Percentiles rank a stretch among this genome's conserved stretches.
phyloP scores from a whole-genome alignment of 768 basidiomycete species.

The Strobilomyces echinocephalus region DNA sequence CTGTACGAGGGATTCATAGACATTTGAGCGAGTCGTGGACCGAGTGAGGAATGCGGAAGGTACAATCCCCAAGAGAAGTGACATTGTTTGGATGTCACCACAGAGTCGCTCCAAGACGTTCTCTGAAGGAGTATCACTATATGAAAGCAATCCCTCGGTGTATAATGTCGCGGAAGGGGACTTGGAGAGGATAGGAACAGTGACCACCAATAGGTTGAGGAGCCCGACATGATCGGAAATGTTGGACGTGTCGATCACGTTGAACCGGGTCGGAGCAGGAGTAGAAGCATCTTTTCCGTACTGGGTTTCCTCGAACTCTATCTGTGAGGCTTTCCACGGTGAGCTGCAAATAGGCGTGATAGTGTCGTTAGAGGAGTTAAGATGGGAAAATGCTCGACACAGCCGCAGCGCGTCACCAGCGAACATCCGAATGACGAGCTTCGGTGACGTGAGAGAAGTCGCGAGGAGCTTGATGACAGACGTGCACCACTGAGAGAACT shows the following conservation, averaged over 20 bases:
- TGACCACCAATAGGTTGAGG: slow-evolving; percentile 23
- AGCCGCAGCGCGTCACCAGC: slow-evolving; percentile 28
- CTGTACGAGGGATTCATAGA: slow-evolving; percentile 17
- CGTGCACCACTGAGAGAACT: slow-evolving; percentile 29
- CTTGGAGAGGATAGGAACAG: slow-evolving; percentile 22
- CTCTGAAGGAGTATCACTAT: slow-evolving; percentile 5
- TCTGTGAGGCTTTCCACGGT: slow-evolving; percentile 23
- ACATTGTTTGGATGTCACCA: slow-evolving; percentile 26
- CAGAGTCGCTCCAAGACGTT: slow-evolving; percentile 23
- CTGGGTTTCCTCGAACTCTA: slow-evolving; percentile 20
- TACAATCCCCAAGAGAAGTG: slow-evolving; percentile 26
- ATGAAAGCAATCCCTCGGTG: slow-evolving; percentile 25
- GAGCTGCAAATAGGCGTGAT: slow-evolving; percentile 18
- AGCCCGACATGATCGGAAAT: slow-evolving; percentile 29
- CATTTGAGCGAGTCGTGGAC: slow-evolving; percentile 29
- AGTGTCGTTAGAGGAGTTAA: slow-evolving; percentile 1
- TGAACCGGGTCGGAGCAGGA: slow-evolving; percentile 27
- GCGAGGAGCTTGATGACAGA: slow-evolving; percentile 14
- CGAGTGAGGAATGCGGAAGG: slow-evolving; percentile 24
- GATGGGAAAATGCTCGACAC: slow-evolving; percentile 22
- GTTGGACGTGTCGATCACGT: slow-evolving; percentile 34
- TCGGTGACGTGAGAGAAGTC: not conserved
- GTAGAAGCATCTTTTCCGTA: slow-evolving; percentile 13
- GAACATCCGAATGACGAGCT: slow-evolving; percentile 27
- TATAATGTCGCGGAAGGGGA: slow-evolving; percentile 25